phyloP scores from a whole-genome alignment of 176 grass and related monocot genomes.

The Areca catechu region DNA sequence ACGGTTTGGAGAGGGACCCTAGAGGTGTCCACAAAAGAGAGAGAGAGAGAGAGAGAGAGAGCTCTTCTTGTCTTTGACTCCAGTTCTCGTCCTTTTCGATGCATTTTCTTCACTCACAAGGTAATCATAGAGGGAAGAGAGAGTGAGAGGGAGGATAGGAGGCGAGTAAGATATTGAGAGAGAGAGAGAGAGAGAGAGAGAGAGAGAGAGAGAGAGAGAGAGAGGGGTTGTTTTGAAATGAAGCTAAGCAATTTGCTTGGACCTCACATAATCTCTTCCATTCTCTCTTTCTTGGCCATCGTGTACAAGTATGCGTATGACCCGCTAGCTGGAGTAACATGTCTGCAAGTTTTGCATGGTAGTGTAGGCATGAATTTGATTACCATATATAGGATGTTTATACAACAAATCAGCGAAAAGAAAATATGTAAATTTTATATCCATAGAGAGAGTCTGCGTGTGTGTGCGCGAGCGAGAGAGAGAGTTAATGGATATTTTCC shows the following conservation, averaged over 20 bases:
- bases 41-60: too few relatives aligned
- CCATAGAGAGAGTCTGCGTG: too few relatives aligned
- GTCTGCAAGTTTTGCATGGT: too few relatives aligned
- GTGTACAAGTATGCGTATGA: constrained; percentile 6
- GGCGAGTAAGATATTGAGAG: too few relatives aligned
- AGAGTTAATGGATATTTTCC: too few relatives aligned
- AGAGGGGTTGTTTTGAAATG: constrained; percentile 53
- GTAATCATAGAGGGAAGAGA: constrained; percentile 49
- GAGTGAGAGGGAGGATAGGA: background rate
- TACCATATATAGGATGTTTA: too few relatives aligned
- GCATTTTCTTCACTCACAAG: constrained; percentile 80
- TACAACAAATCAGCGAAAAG: too few relatives aligned
- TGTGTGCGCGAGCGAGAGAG: too few relatives aligned
- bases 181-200: background rate
- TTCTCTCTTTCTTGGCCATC: constrained; percentile 19
- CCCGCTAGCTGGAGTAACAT: too few relatives aligned
- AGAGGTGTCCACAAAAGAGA: background rate
- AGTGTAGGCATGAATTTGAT: too few relatives aligned
- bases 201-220: background rate
- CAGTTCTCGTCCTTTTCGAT: constrained; percentile 78
- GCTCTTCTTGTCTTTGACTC: constrained; percentile 99
- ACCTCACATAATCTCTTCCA: constrained; percentile 58
- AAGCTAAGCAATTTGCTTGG: constrained; percentile 83
- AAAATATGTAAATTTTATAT: too few relatives aligned
- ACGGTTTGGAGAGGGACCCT: constrained; percentile 33